Evolutionary conservation across 2,329 filamentous ascomycete species (phyloP).

Genomic region (Mycosphaerelloides madeirae): DNA sequence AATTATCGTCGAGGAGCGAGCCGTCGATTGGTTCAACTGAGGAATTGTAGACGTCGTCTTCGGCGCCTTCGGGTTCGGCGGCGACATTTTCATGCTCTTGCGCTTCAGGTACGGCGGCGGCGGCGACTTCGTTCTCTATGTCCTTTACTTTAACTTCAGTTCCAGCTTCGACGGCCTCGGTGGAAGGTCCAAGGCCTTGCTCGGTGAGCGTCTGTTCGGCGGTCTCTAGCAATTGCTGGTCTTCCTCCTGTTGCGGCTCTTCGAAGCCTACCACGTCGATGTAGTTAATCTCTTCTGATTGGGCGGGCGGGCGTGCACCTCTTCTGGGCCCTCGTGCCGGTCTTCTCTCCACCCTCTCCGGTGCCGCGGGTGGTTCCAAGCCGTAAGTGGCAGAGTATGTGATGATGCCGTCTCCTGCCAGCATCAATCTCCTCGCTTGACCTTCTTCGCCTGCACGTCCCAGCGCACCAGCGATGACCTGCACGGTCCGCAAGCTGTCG

Average conservation of each 20-base stretch:
- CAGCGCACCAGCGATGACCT: slow-evolving; percentile 78
- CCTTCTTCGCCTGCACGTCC: slow-evolving; percentile 79
- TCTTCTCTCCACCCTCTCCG: background rate
- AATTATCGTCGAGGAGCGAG: slow-evolving; percentile 2
- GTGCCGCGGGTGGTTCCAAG: slow-evolving; percentile 21
- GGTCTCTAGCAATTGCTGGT: slow-evolving; percentile 4
- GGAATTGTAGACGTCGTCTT: background rate
- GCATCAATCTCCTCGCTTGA: slow-evolving; percentile 59
- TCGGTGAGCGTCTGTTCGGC: background rate
- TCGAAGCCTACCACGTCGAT: slow-evolving; percentile 11
- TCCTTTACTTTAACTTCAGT: too few species aligned
- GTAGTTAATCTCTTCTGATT: slow-evolving; percentile 6
- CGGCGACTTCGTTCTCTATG: too few species aligned
- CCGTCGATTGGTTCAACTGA: background rate
- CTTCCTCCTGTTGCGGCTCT: slow-evolving; percentile 11
- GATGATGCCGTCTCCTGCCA: slow-evolving; percentile 57
- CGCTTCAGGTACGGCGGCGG: too few species aligned
- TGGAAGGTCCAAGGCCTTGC: too few species aligned
- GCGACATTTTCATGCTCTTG: too few species aligned
- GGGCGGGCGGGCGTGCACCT: background rate
- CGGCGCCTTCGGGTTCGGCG: background rate
- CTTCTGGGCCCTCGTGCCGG: background rate
- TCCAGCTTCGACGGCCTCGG: too few species aligned
- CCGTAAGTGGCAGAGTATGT: slow-evolving; percentile 48
- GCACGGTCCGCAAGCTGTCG: slow-evolving; percentile 80